Conservation (phyloP, 2,329 filamentous ascomycete species). For the Aureobasidium mangrovei region DNA sequence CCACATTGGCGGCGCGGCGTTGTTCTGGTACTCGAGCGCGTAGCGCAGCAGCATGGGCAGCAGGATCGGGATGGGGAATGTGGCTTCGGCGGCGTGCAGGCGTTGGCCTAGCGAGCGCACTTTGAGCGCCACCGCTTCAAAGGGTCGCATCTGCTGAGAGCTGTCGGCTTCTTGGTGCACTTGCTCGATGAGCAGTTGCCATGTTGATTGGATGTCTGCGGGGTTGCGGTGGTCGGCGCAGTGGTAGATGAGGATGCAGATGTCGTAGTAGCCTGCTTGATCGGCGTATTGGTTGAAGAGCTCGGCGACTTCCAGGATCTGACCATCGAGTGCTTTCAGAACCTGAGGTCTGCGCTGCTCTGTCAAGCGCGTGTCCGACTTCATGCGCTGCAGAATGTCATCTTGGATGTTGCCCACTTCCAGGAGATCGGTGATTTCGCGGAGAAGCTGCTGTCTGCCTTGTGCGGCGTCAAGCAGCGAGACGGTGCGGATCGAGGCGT, state of each 20-base stretch:
- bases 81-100: conserved; percentile 29
- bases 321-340: conserved; percentile 61
- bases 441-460: conserved; percentile 73
- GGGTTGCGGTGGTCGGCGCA: conserved; percentile 84
- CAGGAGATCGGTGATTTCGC: conserved; percentile 75
- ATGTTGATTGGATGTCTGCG: conserved; percentile 73
- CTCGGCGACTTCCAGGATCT: conserved; percentile 68
- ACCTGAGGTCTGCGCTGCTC: conserved; percentile 56
- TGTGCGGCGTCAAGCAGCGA: conserved; percentile 51
- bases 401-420: conserved; percentile 94
- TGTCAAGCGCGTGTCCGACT: conserved; percentile 60
- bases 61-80: conserved; percentile 34
- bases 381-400: conserved; percentile 72
- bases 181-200: conserved; percentile 70
- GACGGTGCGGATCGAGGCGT: conserved; percentile 73
- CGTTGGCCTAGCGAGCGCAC: conserved; percentile 50
- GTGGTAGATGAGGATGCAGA: conserved; percentile 88
- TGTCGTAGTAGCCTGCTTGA: conserved; percentile 83
- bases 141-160: conserved; percentile 47
- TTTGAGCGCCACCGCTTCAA: conserved; percentile 58
- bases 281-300: conserved; percentile 93
- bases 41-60: conserved; percentile 49
- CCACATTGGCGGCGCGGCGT: conserved; percentile 44
- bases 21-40: conserved; percentile 41
- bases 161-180: conserved; percentile 45